These are phyloP conservation scores for Vitis vinifera DNA, from an alignment of 164 flowering plant genomes.

Conservation along the genomic window ASM3070453v1 NC_081814.1:6914501-6915000, in stretches of 20 bases:
- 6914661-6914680: neutral
- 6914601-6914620: neutral
- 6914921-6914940: too few species aligned
- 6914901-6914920: too few species aligned
- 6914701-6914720: conserved; percentile 35
- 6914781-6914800: conserved; percentile 15
- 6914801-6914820: conserved; percentile 36
- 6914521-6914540: neutral
- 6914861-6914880: conserved; percentile 1
- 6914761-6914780: conserved; percentile 40
- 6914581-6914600: neutral
- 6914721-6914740: conserved; percentile 7
- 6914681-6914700: conserved; percentile 2
- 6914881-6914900: neutral
- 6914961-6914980: too few species aligned
- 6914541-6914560: too few species aligned
- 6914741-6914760: conserved; percentile 20
- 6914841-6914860: conserved; percentile 9
- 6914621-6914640: neutral
- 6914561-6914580: neutral
- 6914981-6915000: neutral
- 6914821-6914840: conserved; percentile 43
- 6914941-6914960: too few species aligned
- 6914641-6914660: neutral
- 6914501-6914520: neutral